Percentiles rank a stretch among this genome's conserved stretches.
These are phyloP conservation scores for Yarrowia osloensis DNA, from an alignment of 805 yeast species.

Conservation along the genomic window DNA sequence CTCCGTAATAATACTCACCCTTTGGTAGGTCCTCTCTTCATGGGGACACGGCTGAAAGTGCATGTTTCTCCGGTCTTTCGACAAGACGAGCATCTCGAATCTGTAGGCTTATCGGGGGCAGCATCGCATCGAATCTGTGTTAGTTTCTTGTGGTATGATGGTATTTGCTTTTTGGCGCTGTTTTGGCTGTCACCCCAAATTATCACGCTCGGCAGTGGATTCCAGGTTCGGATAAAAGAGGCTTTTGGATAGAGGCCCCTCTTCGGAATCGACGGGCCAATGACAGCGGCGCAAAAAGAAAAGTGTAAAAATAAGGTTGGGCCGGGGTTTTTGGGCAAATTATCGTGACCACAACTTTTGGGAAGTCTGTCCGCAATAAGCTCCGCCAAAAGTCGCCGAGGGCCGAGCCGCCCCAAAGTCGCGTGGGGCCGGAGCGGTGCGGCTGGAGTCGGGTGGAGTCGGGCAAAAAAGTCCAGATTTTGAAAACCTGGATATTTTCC, in stretches of 20 bases:
- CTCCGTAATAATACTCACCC: conserved; percentile 40
- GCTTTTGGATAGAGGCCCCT: conserved; percentile 15
- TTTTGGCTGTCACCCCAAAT: neutral
- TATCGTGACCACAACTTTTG: conserved; percentile 22
- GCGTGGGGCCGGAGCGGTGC: conserved; percentile 29
- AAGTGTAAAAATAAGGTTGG: neutral
- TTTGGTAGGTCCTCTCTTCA: conserved; percentile 64
- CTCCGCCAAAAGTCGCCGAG: conserved; percentile 16
- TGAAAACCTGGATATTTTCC: neutral
- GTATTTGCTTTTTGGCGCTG: neutral
- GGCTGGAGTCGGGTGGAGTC: conserved; percentile 24
- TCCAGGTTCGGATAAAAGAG: conserved; percentile 28
- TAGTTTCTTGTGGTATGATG: conserved; percentile 13
- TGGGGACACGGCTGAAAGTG: conserved; percentile 57
- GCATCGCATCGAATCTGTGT: conserved; percentile 47
- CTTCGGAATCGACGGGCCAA: conserved; percentile 25
- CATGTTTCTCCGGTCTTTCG: conserved; percentile 54
- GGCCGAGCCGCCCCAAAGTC: conserved; percentile 26
- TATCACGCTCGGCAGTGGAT: conserved; percentile 26
- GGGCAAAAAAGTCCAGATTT: conserved; percentile 2
- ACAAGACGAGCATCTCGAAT: conserved; percentile 53
- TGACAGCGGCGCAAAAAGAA: neutral
- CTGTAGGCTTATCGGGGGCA: conserved; percentile 38
- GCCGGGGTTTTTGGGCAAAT: conserved; percentile 16
- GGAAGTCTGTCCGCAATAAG: neutral